Base-by-base conservation (phyloP, 2,329 filamentous ascomycete species). In the Incumbomyces delicatus region DNA sequence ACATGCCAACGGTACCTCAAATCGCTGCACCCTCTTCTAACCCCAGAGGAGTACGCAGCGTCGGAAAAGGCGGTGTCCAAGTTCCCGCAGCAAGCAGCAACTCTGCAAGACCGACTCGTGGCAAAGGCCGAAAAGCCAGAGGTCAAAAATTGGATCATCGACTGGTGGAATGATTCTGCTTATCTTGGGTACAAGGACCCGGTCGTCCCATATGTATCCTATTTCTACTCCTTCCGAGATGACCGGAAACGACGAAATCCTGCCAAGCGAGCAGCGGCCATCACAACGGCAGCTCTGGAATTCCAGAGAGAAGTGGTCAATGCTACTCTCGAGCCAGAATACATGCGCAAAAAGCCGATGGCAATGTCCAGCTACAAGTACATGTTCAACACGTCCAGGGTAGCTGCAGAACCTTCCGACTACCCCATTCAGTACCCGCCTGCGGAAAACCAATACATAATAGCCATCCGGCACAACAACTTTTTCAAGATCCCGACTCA, bases 331-430 rank as follows among this genome's bases (percentile, higher is more conserved):
- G 92, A 98, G 73, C 92, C 92, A 18, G 92, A 98, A 69, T 96
- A 95, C 71, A 95, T 98, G 88, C 94, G 94, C 74, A 89, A 88
- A 70, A 77, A 94, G 50, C 92, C 92, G 50, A 90, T 96, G 62
- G 92, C 89, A 67, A 98, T 98, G 92, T 88, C 88, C 74, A 92
- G 87, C 63, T 96, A 95, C 74, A 75, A 95, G 71, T 96, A 83
- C 78, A 98, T 98, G 92, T 98, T 98, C 78, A 96, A 98, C 69
- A 81, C 79, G 67, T 85, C 80, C 66, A 83, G 92, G 57, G 81
- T 96, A 34, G 83, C 90, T 27, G 84, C 85, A 45, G 83, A 83
- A 60, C 85, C 87, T 11, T 77, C 81, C 30, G 92, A 98, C 63
- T 80, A 87, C 61, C 84, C 86, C 8, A 73, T 85, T 63, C 95